A percentile compares a stretch with the other conserved stretches of the same genome.
Conservation (phyloP, 169 alveolate species). For the Plasmodium vinckei region DNA sequence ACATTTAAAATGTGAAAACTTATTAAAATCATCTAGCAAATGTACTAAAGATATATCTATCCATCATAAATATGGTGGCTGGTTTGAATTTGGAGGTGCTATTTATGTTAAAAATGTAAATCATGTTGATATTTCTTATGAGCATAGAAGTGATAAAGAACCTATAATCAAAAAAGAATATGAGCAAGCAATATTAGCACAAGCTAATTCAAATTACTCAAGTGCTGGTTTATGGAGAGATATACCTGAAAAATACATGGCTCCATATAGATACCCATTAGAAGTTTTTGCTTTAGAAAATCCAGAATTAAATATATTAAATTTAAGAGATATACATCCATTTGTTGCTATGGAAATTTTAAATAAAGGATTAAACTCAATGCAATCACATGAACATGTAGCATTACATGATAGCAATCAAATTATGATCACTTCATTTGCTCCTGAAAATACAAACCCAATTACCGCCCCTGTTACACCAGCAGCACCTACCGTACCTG, state of each 20-base stretch:
- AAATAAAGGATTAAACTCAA: constrained; percentile 36
- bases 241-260: constrained; percentile 40
- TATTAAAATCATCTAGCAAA: background rate
- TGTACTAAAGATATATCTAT: constrained; percentile 41
- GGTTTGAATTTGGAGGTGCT: constrained; percentile 74
- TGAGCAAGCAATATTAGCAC: constrained; percentile 34
- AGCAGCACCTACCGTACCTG: background rate
- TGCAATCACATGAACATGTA: constrained; percentile 4
- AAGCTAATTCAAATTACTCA: constrained; percentile 41
- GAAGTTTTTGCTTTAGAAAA: constrained; percentile 51
- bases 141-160: constrained; percentile 11
- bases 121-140: constrained; percentile 12
- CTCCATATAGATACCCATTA: constrained; percentile 37
- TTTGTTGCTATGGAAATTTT: constrained; percentile 22
- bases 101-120: constrained; percentile 35
- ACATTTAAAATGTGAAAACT: constrained; percentile 35
- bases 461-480: background rate
- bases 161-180: constrained; percentile 26
- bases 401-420: too few species aligned
- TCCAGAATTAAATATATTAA: constrained; percentile 32
- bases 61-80: constrained; percentile 70
- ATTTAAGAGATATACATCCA: constrained; percentile 43
- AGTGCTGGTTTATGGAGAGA: constrained; percentile 63
- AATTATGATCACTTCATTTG: too few species aligned
- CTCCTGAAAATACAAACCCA: too few species aligned